phyloP scores from a whole-genome alignment of 495 filamentous ascomycete genomes.

The Melanomma pulvis-pyrius region DNA sequence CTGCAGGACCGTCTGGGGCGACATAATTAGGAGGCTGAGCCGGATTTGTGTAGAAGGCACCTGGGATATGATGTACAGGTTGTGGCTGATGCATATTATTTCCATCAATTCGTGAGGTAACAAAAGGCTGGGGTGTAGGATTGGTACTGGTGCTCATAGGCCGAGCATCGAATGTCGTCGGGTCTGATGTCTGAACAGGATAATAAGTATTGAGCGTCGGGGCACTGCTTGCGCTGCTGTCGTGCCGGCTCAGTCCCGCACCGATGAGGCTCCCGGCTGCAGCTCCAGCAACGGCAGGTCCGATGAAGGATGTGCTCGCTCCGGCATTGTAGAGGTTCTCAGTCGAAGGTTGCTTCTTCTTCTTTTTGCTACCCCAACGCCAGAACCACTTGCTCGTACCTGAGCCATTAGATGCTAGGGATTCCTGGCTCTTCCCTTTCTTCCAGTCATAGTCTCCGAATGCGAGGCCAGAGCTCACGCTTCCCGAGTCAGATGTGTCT shows the following conservation, averaged over 20 bases:
- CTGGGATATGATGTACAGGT: slow-evolving; percentile 43
- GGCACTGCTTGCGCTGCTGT: slow-evolving; percentile 35
- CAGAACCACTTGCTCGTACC: slow-evolving; percentile 60
- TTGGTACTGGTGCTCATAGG: slow-evolving; percentile 19
- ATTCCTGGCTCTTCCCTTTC: slow-evolving; percentile 51
- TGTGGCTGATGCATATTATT: slow-evolving; percentile 47
- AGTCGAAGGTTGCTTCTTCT: slow-evolving; percentile 39
- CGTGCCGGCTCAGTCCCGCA: slow-evolving; percentile 19
- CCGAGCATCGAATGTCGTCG: slow-evolving; percentile 35
- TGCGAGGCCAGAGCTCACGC: slow-evolving; percentile 59
- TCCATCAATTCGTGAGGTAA: slow-evolving; percentile 38
- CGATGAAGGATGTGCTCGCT: slow-evolving; percentile 16
- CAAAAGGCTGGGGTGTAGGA: slow-evolving; percentile 23
- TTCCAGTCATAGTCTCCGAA: slow-evolving; percentile 52
- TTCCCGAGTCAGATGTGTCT: slow-evolving; percentile 48
- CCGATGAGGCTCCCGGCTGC: slow-evolving; percentile 26
- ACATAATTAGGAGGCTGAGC: slow-evolving; percentile 28
- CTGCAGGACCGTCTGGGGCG: slow-evolving; percentile 40
- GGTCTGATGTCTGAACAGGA: slow-evolving; percentile 30
- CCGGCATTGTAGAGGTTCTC: slow-evolving; percentile 25
- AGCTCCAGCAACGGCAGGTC: slow-evolving; percentile 25
- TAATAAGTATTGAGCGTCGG: slow-evolving; percentile 39
- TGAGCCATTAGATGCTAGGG: slow-evolving; percentile 57
- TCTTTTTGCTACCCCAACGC: slow-evolving; percentile 58
- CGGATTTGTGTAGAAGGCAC: slow-evolving; percentile 34